phyloP scores from a whole-genome alignment of 768 basidiomycete genomes.

The Clitopilus passeckerianus region DNA sequence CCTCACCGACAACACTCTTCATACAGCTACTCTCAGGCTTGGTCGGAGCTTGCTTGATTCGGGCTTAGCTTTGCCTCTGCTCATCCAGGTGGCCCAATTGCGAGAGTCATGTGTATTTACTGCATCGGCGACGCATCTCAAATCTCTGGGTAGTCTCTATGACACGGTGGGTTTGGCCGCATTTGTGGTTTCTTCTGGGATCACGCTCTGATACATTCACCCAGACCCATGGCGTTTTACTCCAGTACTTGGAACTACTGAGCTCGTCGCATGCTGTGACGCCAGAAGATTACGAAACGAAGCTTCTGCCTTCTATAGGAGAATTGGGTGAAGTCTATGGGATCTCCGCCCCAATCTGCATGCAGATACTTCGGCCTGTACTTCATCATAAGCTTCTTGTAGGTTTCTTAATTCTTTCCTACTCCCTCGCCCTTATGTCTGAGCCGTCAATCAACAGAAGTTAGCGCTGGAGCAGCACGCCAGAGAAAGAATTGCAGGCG shows the following conservation, averaged over 20 bases:
- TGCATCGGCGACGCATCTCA: conserved; percentile 71
- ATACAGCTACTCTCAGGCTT: conserved; percentile 60
- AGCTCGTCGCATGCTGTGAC: conserved; percentile 65
- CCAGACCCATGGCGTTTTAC: conserved; percentile 86
- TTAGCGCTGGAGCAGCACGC: neutral
- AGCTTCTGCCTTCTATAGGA: conserved; percentile 67
- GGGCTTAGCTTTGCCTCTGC: conserved; percentile 76
- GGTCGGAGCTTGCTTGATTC: conserved; percentile 65
- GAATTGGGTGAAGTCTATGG: conserved; percentile 76
- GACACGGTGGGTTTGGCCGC: conserved; percentile 64
- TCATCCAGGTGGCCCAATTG: conserved; percentile 90
- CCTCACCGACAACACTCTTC: conserved; percentile 51
- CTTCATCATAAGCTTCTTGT: conserved; percentile 61
- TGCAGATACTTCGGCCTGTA: conserved; percentile 90
- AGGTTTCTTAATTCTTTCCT: conserved; percentile 14
- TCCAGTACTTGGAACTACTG: conserved; percentile 90
- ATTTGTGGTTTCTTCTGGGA: neutral
- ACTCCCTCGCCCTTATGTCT: neutral
- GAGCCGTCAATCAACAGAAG: neutral
- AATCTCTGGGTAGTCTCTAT: conserved; percentile 81
- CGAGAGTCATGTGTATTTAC: conserved; percentile 80
- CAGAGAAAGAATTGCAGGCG: conserved; percentile 68
- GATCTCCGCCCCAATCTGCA: conserved; percentile 81
- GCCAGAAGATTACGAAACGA: conserved; percentile 67
- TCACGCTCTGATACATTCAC: conserved; percentile 10